Evolutionary conservation across 2,329 filamentous ascomycete genomes (phyloP).

Genomic region (Pseudocercospora fuligena): DNA sequence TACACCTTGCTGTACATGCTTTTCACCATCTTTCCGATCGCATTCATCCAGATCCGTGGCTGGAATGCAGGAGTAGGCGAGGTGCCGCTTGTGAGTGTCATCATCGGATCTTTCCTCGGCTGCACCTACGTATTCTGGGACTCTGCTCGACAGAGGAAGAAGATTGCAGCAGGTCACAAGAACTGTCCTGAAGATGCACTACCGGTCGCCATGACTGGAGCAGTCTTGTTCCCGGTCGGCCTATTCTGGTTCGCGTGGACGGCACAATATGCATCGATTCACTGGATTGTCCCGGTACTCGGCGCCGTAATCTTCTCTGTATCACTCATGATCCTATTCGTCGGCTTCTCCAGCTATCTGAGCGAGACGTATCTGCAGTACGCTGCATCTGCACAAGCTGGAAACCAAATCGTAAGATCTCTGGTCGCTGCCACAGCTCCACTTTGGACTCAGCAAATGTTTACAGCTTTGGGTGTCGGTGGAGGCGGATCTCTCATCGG

Average conservation of each 20-base stretch:
- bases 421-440: constrained; percentile 37
- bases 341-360: constrained; percentile 60
- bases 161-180: constrained; percentile 42
- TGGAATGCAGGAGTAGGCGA: constrained; percentile 66
- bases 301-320: constrained; percentile 50
- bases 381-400: constrained; percentile 38
- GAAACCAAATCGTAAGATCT: constrained; percentile 23
- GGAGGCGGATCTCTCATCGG: constrained; percentile 50
- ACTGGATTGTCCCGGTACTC: constrained; percentile 55
- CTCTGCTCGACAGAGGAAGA: constrained; percentile 47
- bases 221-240: constrained; percentile 40
- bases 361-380: constrained; percentile 56
- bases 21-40: constrained; percentile 59
- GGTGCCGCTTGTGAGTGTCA: constrained; percentile 51
- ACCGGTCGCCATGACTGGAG: constrained; percentile 39
- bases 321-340: constrained; percentile 55
- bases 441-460: constrained; percentile 42
- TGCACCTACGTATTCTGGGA: constrained; percentile 49
- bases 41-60: constrained; percentile 65
- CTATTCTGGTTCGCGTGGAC: constrained; percentile 45
- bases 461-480: constrained; percentile 38
- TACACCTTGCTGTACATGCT: constrained; percentile 58
- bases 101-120: constrained; percentile 55
- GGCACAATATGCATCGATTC: constrained; percentile 47
- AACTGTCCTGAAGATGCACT: constrained; percentile 46